A percentile compares a stretch with the other conserved stretches of the same genome.
Evolutionary conservation across 345 rosid species (phyloP).

Genomic region (Geranium rotundifolium): DNA sequence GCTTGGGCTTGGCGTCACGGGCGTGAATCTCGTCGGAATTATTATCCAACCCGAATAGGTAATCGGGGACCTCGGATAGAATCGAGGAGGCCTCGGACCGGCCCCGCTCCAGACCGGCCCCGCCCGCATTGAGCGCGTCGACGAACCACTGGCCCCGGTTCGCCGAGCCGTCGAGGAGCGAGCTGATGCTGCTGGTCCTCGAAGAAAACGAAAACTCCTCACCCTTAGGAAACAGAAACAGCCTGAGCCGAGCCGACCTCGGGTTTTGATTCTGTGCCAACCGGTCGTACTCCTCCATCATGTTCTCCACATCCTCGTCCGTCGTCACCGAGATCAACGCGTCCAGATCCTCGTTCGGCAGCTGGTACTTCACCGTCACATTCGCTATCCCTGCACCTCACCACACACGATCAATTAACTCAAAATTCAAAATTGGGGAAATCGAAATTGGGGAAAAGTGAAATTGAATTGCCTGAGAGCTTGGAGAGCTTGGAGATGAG

Average conservation of each 20-base stretch:
- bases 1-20: slow-evolving; percentile 43
- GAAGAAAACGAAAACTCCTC: slow-evolving; percentile 47
- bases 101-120: slow-evolving; percentile 49
- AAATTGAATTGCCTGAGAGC: slow-evolving; percentile 40
- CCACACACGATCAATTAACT: not conserved
- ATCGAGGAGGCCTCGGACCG: slow-evolving; percentile 85
- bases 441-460: not conserved
- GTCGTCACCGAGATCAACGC: slow-evolving; percentile 85
- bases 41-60: slow-evolving; percentile 70
- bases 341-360: slow-evolving; percentile 93
- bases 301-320: slow-evolving; percentile 92
- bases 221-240: slow-evolving; percentile 54
- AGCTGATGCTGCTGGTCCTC: slow-evolving; percentile 66
- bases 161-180: slow-evolving; percentile 70
- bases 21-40: slow-evolving; percentile 50
- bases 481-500: slow-evolving; percentile 65
- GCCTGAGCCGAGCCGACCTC: slow-evolving; percentile 68
- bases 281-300: slow-evolving; percentile 98
- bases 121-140: slow-evolving; percentile 66
- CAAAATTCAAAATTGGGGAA: not conserved
- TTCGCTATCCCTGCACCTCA: slow-evolving; percentile 37
- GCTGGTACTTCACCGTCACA: slow-evolving; percentile 78
- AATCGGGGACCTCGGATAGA: slow-evolving; percentile 82
- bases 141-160: slow-evolving; percentile 89
- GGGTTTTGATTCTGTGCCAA: slow-evolving; percentile 52